A percentile compares a stretch with the other conserved stretches of the same genome.
phyloP scores from a whole-genome alignment of 2,329 filamentous ascomycete species.

The Ceratocystis cacaofunesta region DNA sequence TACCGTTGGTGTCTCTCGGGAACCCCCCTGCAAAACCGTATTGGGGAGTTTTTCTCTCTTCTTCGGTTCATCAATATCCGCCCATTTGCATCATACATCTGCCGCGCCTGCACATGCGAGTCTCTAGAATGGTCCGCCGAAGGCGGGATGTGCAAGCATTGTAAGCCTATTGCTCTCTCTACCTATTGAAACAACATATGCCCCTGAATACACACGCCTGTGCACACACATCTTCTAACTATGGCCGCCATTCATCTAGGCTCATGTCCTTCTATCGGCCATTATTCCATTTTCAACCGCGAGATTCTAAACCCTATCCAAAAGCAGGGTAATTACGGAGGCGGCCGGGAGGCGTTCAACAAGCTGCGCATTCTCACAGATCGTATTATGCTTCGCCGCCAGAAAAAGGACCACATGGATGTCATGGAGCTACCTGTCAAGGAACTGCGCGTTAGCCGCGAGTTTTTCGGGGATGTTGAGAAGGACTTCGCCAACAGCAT shows the following conservation, averaged over 20 bases:
- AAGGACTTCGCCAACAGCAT: constrained; percentile 91
- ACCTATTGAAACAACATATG: neutral
- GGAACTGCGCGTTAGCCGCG: constrained; percentile 77
- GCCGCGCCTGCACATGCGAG: constrained; percentile 70
- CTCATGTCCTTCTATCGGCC: constrained; percentile 29
- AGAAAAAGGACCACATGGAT: constrained; percentile 86
- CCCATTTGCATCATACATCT: constrained; percentile 88
- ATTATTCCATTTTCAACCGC: constrained; percentile 65
- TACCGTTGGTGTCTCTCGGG: constrained; percentile 96
- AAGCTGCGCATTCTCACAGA: constrained; percentile 83
- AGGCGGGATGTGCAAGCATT: constrained; percentile 54
- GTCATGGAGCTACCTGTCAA: constrained; percentile 96
- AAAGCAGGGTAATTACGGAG: constrained; percentile 42
- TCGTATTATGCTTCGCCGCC: constrained; percentile 85
- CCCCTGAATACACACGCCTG: neutral
- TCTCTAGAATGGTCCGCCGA: constrained; percentile 71
- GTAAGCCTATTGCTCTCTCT: constrained; percentile 33
- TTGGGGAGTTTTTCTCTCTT: constrained; percentile 92
- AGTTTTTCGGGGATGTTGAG: constrained; percentile 94
- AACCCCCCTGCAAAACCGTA: constrained; percentile 90
- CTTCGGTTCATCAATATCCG: constrained; percentile 78
- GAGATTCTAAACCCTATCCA: constrained; percentile 78
- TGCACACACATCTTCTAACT: neutral
- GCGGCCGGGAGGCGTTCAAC: constrained; percentile 54
- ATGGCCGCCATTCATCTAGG: neutral